Evolutionary conservation across 768 basidiomycete genomes (phyloP).

Genomic region (Naganishia onofrii): DNA sequence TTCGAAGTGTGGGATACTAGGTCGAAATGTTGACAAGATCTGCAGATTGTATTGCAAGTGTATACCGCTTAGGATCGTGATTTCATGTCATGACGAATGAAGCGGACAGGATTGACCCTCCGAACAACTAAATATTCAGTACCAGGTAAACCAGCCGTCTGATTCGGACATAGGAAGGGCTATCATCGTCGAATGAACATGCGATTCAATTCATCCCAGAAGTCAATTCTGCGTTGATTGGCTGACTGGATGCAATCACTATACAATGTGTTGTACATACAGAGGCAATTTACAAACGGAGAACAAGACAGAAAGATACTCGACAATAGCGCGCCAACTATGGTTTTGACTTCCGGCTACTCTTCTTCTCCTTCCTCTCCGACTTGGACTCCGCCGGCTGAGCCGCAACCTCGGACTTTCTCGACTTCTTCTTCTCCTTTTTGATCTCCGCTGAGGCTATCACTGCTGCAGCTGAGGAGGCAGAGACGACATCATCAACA

Average conservation of each 20-base stretch:
- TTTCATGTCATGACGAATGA: neutral
- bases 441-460: constrained; percentile 2
- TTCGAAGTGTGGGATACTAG: constrained; percentile 56
- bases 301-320: neutral
- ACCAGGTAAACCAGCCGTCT: no score
- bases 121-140: no score
- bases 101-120: no score
- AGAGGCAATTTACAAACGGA: neutral
- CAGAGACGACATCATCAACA: neutral
- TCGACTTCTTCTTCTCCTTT: constrained; percentile 29
- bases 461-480: neutral
- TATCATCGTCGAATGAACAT: no score
- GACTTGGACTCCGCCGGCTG: constrained; percentile 17
- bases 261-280: constrained; percentile 11
- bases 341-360: constrained; percentile 13
- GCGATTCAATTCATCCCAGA: no score
- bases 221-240: no score
- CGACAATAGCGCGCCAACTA: neutral
- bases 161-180: neutral
- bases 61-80: neutral
- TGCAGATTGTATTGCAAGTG: neutral
- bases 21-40: neutral
- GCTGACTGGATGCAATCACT: neutral
- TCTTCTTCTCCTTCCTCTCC: constrained; percentile 24
- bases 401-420: constrained; percentile 18